Evolutionary conservation across 306 rosid genomes (phyloP).

Genomic region (Malus sylvestris): DNA sequence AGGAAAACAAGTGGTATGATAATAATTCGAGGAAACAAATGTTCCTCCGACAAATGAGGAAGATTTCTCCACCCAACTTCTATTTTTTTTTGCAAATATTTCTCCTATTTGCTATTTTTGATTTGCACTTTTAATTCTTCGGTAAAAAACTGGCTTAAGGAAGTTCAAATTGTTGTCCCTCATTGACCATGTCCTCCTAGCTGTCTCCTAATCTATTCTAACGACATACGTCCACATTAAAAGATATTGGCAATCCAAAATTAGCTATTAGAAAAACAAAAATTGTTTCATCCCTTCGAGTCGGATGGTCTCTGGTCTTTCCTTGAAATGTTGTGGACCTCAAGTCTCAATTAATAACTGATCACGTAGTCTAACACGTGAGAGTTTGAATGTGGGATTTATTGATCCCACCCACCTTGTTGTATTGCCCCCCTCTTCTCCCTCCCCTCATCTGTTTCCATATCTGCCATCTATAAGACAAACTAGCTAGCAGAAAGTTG

Average conservation of each 20-base stretch:
- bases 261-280: not conserved
- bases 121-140: not conserved
- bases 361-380: not conserved
- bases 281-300: not conserved
- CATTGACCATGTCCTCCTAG: not conserved
- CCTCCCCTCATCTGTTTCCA: not conserved
- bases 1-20: slow-evolving; percentile 17
- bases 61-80: not conserved
- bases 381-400: not conserved
- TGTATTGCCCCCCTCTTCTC: not conserved
- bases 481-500: not conserved
- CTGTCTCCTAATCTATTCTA: not conserved
- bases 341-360: not conserved
- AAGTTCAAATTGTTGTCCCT: not conserved
- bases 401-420: not conserved
- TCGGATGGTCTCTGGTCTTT: not conserved
- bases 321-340: not conserved
- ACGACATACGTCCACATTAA: not conserved
- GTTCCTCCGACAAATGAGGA: slow-evolving; percentile 15
- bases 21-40: slow-evolving; percentile 14
- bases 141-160: not conserved
- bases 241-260: not conserved
- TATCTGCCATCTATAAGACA: too few relatives aligned
- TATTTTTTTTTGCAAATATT: slow-evolving; percentile 8
- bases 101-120: slow-evolving; percentile 3